These are phyloP conservation scores for Nepenthes gracilis DNA, from an alignment of 148 eudicot species.

Conservation along the genomic window DNA sequence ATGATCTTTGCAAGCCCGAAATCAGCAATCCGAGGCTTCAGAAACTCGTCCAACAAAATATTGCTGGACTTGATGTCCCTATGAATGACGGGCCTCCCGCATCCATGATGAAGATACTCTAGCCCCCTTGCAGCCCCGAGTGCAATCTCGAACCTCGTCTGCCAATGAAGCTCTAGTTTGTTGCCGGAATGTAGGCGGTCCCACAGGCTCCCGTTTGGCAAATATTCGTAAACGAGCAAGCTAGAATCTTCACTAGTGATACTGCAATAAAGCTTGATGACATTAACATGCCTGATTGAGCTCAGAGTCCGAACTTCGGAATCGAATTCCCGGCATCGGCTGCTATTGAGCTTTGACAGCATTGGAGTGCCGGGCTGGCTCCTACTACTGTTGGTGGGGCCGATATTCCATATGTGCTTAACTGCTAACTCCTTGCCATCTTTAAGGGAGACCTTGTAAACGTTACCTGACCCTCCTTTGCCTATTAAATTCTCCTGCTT, in stretches of 20 bases:
- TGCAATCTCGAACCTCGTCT: constrained; percentile 61
- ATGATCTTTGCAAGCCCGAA: constrained; percentile 87
- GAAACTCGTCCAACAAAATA: constrained; percentile 65
- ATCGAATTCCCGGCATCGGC: constrained; percentile 53
- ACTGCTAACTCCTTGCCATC: constrained; percentile 71
- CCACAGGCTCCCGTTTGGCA: constrained; percentile 93
- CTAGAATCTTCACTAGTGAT: constrained; percentile 87
- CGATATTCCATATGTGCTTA: constrained; percentile 67
- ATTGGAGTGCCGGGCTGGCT: constrained; percentile 36
- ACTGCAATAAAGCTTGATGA: constrained; percentile 81
- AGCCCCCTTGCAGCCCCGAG: constrained; percentile 78
- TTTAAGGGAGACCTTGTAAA: constrained; percentile 45
- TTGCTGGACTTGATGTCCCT: constrained; percentile 94
- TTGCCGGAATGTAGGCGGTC: constrained; percentile 44
- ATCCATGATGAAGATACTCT: constrained; percentile 86
- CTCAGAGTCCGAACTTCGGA: constrained; percentile 78
- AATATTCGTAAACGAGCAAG: constrained; percentile 75
- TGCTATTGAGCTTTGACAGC: constrained; percentile 21
- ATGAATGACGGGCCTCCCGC: constrained; percentile 69
- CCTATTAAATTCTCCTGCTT: constrained; percentile 74
- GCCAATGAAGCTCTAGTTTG: constrained; percentile 66
- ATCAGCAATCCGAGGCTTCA: constrained; percentile 88
- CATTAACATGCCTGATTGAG: constrained; percentile 80
- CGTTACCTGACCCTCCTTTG: constrained; percentile 91
- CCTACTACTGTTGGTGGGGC: constrained; percentile 18